phyloP scores from a whole-genome alignment of 345 rosid genomes.

The Syzygium grande region DNA sequence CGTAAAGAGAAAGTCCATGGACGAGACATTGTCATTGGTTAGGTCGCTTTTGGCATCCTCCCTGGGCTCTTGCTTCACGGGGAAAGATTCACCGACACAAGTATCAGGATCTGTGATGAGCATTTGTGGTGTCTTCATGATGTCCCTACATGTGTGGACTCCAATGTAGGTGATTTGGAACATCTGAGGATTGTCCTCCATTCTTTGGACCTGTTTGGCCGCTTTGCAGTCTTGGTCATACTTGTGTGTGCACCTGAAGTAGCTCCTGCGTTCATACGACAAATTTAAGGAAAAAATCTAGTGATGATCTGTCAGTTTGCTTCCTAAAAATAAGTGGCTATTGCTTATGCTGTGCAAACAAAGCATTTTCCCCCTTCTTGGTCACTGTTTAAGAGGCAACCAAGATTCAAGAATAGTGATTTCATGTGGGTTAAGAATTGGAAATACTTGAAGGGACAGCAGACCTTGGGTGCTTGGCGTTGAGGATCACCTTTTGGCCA shows the following conservation, averaged over 20 bases:
- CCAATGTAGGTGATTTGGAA: slow-evolving; percentile 48
- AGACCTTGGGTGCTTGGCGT: slow-evolving; percentile 64
- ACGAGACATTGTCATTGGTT: background rate
- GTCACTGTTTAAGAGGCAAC: background rate
- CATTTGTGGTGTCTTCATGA: background rate
- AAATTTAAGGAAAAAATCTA: background rate
- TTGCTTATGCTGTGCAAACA: background rate
- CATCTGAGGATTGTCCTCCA: slow-evolving; percentile 35
- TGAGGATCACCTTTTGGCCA: slow-evolving; percentile 76
- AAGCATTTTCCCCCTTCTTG: background rate
- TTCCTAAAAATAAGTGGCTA: background rate
- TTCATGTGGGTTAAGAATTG: background rate
- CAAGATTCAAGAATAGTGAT: background rate
- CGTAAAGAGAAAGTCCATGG: background rate
- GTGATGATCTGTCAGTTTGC: background rate
- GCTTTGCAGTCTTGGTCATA: slow-evolving; percentile 61
- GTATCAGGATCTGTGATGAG: background rate
- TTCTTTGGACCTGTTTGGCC: slow-evolving; percentile 72
- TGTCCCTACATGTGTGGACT: slow-evolving; percentile 47
- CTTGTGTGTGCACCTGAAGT: slow-evolving; percentile 82
- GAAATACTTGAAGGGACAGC: background rate
- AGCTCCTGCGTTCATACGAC: slow-evolving; percentile 45
- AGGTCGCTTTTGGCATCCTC: slow-evolving; percentile 4
- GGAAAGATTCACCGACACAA: background rate
- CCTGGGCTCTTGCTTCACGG: slow-evolving; percentile 1